Percentiles rank a stretch among this genome's conserved stretches.
These are phyloP conservation scores for Nasturtium officinale DNA, from an alignment of 345 rosid genomes.

Conservation along the genomic window DNA sequence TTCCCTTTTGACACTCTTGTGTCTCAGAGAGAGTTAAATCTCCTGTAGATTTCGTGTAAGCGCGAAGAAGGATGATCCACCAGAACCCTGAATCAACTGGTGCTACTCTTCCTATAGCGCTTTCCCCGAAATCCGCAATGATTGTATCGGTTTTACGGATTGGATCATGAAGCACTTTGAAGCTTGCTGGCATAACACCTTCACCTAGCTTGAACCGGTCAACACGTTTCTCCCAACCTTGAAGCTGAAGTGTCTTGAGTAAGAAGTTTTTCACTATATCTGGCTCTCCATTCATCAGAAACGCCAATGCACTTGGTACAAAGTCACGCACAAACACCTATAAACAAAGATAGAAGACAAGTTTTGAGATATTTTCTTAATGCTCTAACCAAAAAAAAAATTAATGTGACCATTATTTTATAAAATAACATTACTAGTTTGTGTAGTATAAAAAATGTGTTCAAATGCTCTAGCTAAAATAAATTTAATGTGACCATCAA, in stretches of 20 bases:
- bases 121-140: conserved; percentile 75
- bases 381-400: background rate
- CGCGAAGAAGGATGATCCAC: conserved; percentile 87
- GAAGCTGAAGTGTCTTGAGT: conserved; percentile 70
- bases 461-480: too few relatives aligned
- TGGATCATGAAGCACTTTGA: conserved; percentile 81
- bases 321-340: conserved; percentile 81
- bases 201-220: conserved; percentile 81
- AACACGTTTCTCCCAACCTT: conserved; percentile 74
- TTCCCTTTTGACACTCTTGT: conserved; percentile 75
- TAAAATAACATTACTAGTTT: background rate
- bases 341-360: background rate
- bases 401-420: background rate
- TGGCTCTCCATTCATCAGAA: conserved; percentile 76
- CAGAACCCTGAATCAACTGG: conserved; percentile 87
- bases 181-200: conserved; percentile 85
- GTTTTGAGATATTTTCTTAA: conserved; percentile 4
- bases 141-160: conserved; percentile 60
- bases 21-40: conserved; percentile 63
- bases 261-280: conserved; percentile 77
- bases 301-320: conserved; percentile 81
- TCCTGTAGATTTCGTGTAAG: conserved; percentile 78
- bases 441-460: background rate
- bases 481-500: too few relatives aligned
- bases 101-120: conserved; percentile 82